Conservation (phyloP, 352 stramenopile genomes). For the Phytophthora capsici region DNA sequence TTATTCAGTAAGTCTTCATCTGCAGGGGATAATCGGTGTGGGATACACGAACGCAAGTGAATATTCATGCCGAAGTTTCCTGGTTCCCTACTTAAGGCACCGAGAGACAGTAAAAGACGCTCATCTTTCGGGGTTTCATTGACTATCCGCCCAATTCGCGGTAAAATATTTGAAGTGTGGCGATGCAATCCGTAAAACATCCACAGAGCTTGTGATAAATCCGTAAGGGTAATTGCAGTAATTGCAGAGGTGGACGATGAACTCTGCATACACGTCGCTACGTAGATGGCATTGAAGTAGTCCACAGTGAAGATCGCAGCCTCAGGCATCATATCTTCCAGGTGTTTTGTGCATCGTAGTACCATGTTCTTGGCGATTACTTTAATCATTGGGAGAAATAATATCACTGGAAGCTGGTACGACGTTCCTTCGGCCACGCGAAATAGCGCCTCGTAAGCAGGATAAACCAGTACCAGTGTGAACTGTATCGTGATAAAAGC, state of each 20-base stretch:
- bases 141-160: not conserved
- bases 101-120: not conserved
- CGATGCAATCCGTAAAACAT: slow-evolving; percentile 7
- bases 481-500: slow-evolving; percentile 4
- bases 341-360: not conserved
- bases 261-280: slow-evolving; percentile 21
- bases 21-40: not conserved
- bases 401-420: slow-evolving; percentile 10
- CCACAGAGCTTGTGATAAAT: not conserved
- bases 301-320: slow-evolving; percentile 26
- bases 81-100: not conserved
- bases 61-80: not conserved
- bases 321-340: slow-evolving; percentile 22
- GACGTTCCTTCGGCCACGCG: not conserved
- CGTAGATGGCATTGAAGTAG: slow-evolving; percentile 29
- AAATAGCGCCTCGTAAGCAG: slow-evolving; percentile 13
- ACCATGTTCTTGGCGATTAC: slow-evolving; percentile 22
- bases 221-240: not conserved
- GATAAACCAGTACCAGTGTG: slow-evolving; percentile 11
- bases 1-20: not conserved
- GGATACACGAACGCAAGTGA: not conserved
- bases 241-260: slow-evolving; percentile 4
- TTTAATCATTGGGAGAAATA: slow-evolving; percentile 32
- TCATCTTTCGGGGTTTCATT: not conserved
- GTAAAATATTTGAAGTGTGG: not conserved